Evolutionary conservation across 2,329 filamentous ascomycete genomes (phyloP).

Genomic region (Ophiostoma angusticollis): DNA sequence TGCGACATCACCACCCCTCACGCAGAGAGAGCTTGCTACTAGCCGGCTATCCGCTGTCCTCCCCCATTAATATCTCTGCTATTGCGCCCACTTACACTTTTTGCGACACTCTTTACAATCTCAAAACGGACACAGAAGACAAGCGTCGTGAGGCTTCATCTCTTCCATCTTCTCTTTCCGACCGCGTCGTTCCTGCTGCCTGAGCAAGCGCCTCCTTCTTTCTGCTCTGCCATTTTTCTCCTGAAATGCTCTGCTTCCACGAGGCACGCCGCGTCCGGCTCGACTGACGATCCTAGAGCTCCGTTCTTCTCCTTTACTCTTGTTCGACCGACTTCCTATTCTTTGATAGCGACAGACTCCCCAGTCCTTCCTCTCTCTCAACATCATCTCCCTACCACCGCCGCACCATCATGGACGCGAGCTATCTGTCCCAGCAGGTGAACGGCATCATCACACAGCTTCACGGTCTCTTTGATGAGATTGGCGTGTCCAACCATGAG

Average conservation of each 20-base stretch:
- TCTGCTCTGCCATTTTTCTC: neutral
- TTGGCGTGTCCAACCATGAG: conserved; percentile 88
- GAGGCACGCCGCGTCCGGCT: conserved; percentile 10
- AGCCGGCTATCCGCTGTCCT: neutral
- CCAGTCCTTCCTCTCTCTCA: neutral
- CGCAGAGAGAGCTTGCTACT: conserved; percentile 1
- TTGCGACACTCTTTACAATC: conserved; percentile 3
- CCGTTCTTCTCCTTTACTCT: neutral
- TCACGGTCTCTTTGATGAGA: conserved; percentile 92
- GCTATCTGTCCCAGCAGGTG: conserved; percentile 88
- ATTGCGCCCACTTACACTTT: conserved; percentile 6
- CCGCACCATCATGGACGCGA: conserved; percentile 59
- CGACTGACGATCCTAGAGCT: conserved; percentile 5
- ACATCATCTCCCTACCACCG: neutral
- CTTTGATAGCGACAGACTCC: neutral
- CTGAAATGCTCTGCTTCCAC: conserved; percentile 12
- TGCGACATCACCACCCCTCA: too few species aligned
- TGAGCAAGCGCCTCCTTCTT: neutral
- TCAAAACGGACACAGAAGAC: neutral
- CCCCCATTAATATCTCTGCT: conserved; percentile 3
- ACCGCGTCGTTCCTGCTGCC: neutral
- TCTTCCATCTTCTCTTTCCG: neutral
- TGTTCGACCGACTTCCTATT: neutral
- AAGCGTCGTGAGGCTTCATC: neutral
- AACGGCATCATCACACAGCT: conserved; percentile 86